Base-by-base conservation (phyloP, 305 asterid genomes). In the Solanum hybrid region DNA sequence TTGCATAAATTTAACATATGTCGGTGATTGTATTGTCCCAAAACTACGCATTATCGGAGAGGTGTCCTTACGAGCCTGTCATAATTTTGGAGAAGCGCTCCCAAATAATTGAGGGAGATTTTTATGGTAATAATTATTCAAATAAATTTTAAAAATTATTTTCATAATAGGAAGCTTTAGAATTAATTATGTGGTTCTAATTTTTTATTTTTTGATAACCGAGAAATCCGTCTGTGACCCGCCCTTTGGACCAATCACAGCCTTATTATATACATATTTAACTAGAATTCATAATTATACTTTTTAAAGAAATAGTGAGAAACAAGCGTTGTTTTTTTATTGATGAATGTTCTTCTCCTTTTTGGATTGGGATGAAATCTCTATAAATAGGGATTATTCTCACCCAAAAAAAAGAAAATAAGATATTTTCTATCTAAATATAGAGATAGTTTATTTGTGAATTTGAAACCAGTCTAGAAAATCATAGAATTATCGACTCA, bases 1-100 rank as follows among this genome's bases (percentile, higher is more conserved):
- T 39, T 39, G 51, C 51, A 11, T 39, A 39, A 39, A 11, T 11
- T 39, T 39, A 39, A 39, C 14, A 39, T 0, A 68, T 83, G 27
- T 61, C 89, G 72, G 65, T 89, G 38, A 72, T 89, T 38, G 41
- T 89, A 20, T 65, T 89, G 45, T 89, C 90, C 11, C 85, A 89
- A 81, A 33, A 27, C 17, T 80, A 80, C 4, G 80, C 88, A 33
- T 57, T 57, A 68, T 83, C 85, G 3, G 78, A 24, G 31, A 81
- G 45, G 29, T 83, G 88, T 41, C 90, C 65, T 24, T 87, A 80
- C 37, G 80, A 80, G 61, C 88, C 36, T 36, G 81, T 81, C 29
- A 10, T 36, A 89, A 89, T 89, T 84, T 84, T 89, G 41, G 90
- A 89, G 61, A 41, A 41, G 15, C 6, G 57, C 57, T 41, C 57